Evolutionary conservation across 202 grass and related monocot genomes (phyloP).

Genomic region (Digitaria exilis): DNA sequence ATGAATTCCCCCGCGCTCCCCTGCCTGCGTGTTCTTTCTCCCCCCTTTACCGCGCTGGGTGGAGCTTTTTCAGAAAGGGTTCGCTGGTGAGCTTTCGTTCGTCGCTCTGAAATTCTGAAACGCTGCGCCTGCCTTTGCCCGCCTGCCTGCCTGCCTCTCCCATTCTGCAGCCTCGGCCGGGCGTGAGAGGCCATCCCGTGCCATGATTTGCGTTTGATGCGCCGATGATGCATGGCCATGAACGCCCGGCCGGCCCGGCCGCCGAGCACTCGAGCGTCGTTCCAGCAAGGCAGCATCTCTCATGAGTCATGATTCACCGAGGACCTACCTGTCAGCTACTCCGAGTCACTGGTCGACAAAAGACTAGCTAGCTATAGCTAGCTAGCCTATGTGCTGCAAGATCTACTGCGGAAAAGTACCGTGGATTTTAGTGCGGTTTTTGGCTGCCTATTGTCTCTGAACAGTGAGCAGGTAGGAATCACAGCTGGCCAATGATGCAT

Average conservation of each 20-base stretch:
- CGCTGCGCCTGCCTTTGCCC: conserved; percentile 1
- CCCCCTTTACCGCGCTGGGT: not conserved
- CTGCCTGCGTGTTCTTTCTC: too few relatives aligned
- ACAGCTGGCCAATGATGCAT: not conserved
- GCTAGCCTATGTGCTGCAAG: not conserved
- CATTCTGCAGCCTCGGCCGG: conserved; percentile 7
- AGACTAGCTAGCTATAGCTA: not conserved
- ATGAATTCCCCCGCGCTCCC: not conserved
- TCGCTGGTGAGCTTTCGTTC: conserved; percentile 26
- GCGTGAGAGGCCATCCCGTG: not conserved
- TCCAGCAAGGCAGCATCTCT: not conserved
- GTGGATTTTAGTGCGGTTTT: conserved; percentile 35
- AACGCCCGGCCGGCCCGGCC: not conserved
- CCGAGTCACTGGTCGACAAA: not conserved
- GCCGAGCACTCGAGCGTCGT: not conserved
- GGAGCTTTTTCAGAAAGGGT: conserved; percentile 33
- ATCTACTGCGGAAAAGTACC: not conserved
- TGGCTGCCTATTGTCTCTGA: not conserved
- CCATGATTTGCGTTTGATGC: conserved; percentile 35
- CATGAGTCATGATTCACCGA: not conserved
- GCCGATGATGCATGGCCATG: not conserved
- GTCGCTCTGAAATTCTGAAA: not conserved
- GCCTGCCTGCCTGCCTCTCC: not conserved
- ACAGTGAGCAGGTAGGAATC: conserved; percentile 2
- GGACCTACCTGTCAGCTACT: not conserved